phyloP scores from a whole-genome alignment of 192 early-diverging fungal genomes.

The Coemansia sp. region DNA sequence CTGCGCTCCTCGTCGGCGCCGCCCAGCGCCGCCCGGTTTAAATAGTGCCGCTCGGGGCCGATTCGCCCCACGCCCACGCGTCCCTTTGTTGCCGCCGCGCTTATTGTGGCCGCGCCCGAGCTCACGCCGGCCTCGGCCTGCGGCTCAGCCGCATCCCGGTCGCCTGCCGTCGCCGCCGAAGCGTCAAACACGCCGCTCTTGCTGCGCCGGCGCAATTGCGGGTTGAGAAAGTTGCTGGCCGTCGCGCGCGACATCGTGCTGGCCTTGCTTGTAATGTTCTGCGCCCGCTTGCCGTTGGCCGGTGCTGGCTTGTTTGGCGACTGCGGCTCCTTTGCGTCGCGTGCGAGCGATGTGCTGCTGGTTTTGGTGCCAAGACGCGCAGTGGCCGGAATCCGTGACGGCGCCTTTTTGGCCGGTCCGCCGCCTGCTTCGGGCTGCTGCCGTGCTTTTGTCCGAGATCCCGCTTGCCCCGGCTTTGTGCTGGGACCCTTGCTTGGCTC shows the following conservation, averaged over 20 bases:
- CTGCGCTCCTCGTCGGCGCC: constrained; percentile 6
- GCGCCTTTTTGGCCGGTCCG: not conserved
- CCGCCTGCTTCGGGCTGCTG: not conserved
- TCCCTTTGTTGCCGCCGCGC: constrained; percentile 27
- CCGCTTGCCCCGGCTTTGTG: not conserved
- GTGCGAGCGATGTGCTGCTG: constrained; percentile 4
- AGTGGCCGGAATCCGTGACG: constrained; percentile 3
- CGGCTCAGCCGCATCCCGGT: not conserved
- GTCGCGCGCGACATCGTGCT: constrained; percentile 47
- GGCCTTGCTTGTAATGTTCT: constrained; percentile 2
- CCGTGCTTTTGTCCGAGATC: not conserved
- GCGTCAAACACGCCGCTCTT: constrained; percentile 46
- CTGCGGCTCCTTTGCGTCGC: constrained; percentile 6
- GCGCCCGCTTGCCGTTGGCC: not conserved
- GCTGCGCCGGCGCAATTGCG: constrained; percentile 43
- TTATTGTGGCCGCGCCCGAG: constrained; percentile 34
- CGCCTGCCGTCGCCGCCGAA: constrained; percentile 9
- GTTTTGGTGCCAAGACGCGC: not conserved
- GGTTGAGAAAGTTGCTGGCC: constrained; percentile 49
- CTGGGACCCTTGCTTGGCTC: constrained; percentile 1
- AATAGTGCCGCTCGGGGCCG: constrained; percentile 17
- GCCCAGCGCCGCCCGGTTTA: constrained; percentile 18
- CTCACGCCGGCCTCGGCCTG: constrained; percentile 2
- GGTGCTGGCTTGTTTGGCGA: not conserved
- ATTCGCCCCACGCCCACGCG: constrained; percentile 19